Evolutionary conservation across 2,329 filamentous ascomycete species (phyloP).

Genomic region (Harringtonia lauricola): DNA sequence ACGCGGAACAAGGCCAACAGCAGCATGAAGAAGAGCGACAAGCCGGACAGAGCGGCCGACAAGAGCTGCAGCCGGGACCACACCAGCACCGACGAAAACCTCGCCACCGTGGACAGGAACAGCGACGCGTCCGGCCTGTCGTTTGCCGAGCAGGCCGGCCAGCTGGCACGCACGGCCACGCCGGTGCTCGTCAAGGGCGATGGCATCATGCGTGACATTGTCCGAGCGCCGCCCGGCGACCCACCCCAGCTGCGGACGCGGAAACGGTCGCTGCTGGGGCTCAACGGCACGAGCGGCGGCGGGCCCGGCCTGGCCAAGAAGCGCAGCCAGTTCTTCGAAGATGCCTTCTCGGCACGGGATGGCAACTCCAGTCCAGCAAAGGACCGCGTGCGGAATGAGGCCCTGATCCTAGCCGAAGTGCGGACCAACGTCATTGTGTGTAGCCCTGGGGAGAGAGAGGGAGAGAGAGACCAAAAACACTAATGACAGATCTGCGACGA

Average conservation of each 20-base stretch:
- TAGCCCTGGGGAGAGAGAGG: too few relatives aligned
- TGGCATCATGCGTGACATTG: conserved; percentile 25
- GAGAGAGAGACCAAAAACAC: too few relatives aligned
- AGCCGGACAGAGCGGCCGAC: too few relatives aligned
- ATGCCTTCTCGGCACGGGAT: conserved; percentile 24
- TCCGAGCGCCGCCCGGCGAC: conserved; percentile 28
- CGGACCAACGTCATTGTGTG: conserved; percentile 53
- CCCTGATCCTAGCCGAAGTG: conserved; percentile 51
- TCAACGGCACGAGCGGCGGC: not conserved
- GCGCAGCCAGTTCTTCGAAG: conserved; percentile 35
- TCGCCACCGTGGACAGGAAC: not conserved
- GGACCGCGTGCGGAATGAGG: conserved; percentile 40
- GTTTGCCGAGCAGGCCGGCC: conserved; percentile 7
- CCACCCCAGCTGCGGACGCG: conserved; percentile 15
- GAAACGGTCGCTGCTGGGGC: too few relatives aligned
- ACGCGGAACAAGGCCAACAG: too few relatives aligned
- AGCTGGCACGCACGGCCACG: conserved; percentile 6
- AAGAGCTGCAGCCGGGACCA: too few relatives aligned
- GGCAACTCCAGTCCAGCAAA: conserved; percentile 22
- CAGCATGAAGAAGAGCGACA: too few relatives aligned
- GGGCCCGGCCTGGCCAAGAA: conserved; percentile 15
- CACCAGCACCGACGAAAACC: too few relatives aligned
- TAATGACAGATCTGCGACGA: conserved; percentile 58
- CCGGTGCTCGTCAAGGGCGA: conserved; percentile 24
- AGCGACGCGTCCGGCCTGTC: conserved; percentile 2